Base-by-base conservation (phyloP, 2,329 filamentous ascomycete species). In the Fusarium odoratissimum region DNA sequence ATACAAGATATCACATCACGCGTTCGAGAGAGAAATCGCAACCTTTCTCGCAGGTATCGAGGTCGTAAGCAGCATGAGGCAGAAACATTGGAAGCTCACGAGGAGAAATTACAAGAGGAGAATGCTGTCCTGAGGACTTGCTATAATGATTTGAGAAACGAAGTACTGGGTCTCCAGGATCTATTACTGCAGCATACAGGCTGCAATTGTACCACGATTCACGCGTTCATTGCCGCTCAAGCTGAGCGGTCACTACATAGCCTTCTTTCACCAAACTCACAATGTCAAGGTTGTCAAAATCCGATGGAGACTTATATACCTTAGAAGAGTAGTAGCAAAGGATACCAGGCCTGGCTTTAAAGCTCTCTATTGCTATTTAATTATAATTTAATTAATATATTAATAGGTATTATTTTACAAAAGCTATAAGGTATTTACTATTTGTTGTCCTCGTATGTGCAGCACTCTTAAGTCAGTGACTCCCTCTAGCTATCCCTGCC, bases 131-230 rank as follows among this genome's bases (percentile, higher is more conserved):
- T 48, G 3, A 31, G 9, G 6, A 9, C 28, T 3, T 6, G 9
- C 13, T n/a, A 4, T 4, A 11, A 48, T n/a, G 9, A 8, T 4
- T n/a, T 48, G 9, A 17, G 0, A 5, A 3, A 16, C 6, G 45
- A 48, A 31, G 28, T 48, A 11, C 28, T 31, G 1, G 9, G 14
- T n/a, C 45, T 48, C 4, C 10, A n/a, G 28, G 3, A 10, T 48
- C 8, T 48, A 12, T n/a, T 48, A 8, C 9, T 31, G 6, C 45
- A n/a, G 21, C 45, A 31, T 48, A 8, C 45, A 31, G 28, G 5
- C 5, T 48, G 28, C 13, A n/a, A n/a, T 31, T 48, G 45, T 17
- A n/a, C 28, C 2, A 31, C 17, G 45, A 23, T 48, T 2, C 45
- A 23, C 5, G 28, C 19, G 0, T 48, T 48, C 5, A 31, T 48